phyloP scores from a whole-genome alignment of 257 asterid species.

The Paulownia fortunei region DNA sequence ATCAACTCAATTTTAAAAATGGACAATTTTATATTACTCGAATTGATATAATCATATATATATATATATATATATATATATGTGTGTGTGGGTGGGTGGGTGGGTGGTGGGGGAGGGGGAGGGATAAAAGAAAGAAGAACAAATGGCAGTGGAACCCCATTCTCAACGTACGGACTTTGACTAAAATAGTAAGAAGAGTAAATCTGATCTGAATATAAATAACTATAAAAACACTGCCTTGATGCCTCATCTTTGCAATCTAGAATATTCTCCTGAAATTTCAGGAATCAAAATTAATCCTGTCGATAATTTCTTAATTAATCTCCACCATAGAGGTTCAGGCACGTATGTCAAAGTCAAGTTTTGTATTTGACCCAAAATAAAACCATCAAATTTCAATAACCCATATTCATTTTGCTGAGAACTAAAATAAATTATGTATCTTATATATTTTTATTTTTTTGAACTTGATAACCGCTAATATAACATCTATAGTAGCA shows the following conservation, averaged over 20 bases:
- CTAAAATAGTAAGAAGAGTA: conserved; percentile 31
- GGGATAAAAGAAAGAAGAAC: background rate
- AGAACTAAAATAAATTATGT: too few relatives aligned
- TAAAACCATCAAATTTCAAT: background rate
- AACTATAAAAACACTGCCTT: background rate
- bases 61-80: background rate
- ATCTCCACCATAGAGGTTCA: background rate
- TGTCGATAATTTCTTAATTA: background rate
- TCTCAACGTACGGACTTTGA: conserved; percentile 11
- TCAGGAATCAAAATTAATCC: conserved; percentile 9
- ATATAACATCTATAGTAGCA: too few relatives aligned
- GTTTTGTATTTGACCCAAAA: background rate
- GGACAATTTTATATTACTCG: too few relatives aligned
- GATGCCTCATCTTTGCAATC: background rate
- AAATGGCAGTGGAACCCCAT: conserved; percentile 31
- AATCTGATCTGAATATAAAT: conserved; percentile 4
- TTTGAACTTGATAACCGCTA: too few relatives aligned
- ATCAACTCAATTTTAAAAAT: too few relatives aligned
- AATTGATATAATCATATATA: too few relatives aligned
- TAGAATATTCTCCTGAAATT: conserved; percentile 26
- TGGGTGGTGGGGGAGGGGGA: too few relatives aligned
- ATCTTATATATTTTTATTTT: too few relatives aligned
- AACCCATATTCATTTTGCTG: too few relatives aligned
- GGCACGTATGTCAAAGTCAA: background rate
- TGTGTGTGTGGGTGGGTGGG: background rate